These are phyloP conservation scores for Aspergillus bombycis DNA, from an alignment of 2,329 filamentous ascomycete species.

Conservation along the genomic window DNA sequence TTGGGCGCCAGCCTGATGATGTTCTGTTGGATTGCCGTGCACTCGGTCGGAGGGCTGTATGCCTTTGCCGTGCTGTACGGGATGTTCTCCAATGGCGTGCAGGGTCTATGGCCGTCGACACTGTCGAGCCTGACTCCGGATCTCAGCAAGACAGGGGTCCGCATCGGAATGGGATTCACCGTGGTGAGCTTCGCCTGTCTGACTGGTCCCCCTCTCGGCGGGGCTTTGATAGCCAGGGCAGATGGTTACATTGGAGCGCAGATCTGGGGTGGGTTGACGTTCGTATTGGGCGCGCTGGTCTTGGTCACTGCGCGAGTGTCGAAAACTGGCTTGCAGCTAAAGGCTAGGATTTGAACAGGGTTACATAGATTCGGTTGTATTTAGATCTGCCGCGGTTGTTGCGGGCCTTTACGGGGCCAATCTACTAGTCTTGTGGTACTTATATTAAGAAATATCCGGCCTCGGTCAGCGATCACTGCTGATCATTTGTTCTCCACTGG, in stretches of 20 bases:
- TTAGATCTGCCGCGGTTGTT: neutral
- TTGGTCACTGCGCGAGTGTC: constrained; percentile 14
- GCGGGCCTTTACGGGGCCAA: neutral
- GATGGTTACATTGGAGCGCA: constrained; percentile 51
- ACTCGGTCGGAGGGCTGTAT: constrained; percentile 40
- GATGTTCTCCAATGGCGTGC: constrained; percentile 48
- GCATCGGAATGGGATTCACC: constrained; percentile 45
- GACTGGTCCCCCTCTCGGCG: constrained; percentile 52
- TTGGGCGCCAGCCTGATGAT: constrained; percentile 52
- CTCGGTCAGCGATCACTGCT: neutral
- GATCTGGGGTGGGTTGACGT: constrained; percentile 43
- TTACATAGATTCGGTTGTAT: neutral
- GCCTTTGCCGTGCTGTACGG: constrained; percentile 51
- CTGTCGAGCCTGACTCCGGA: constrained; percentile 18
- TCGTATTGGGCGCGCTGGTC: constrained; percentile 16
- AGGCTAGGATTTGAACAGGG: constrained; percentile 14
- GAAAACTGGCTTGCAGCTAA: constrained; percentile 12
- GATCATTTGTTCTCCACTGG: neutral
- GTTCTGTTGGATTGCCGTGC: constrained; percentile 61
- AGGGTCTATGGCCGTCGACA: constrained; percentile 42
- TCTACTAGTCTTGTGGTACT: neutral
- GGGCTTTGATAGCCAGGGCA: constrained; percentile 47
- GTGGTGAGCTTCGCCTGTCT: constrained; percentile 50
- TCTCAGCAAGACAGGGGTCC: constrained; percentile 16
- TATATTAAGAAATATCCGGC: neutral